Conservation (phyloP, 208 protist species). For the Naegleria gruberi region DNA sequence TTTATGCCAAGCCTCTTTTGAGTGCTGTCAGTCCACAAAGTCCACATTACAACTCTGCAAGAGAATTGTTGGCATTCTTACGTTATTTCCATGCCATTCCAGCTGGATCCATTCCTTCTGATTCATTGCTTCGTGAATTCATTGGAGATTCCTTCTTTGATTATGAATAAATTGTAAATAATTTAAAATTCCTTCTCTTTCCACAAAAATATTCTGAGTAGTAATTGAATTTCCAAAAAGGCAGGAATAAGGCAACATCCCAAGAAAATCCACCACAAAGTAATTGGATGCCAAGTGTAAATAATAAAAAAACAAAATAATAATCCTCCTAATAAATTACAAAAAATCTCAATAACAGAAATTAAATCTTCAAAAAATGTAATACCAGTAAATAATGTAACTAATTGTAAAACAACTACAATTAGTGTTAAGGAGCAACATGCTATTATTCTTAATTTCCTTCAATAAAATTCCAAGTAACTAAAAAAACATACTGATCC, state of each 20-base stretch:
- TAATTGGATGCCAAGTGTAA: neutral
- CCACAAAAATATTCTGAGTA: neutral
- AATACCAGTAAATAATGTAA: neutral
- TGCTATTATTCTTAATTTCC: neutral
- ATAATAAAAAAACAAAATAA: neutral
- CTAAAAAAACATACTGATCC: neutral
- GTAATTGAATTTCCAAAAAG: neutral
- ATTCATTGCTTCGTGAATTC: neutral
- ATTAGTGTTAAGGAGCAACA: neutral
- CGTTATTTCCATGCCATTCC: neutral
- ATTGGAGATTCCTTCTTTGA: conserved; percentile 16
- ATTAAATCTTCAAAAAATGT: neutral
- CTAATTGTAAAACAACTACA: neutral
- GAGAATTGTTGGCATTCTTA: conserved; percentile 2
- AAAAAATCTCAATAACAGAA: neutral
- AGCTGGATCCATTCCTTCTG: neutral
- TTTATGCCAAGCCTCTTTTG: conserved; percentile 36
- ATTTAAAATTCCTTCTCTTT: neutral
- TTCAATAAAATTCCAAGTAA: neutral
- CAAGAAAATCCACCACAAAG: neutral
- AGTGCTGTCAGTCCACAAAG: neutral
- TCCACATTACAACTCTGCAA: neutral
- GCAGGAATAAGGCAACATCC: neutral
- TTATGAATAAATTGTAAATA: neutral
- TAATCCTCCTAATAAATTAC: neutral